These are phyloP conservation scores for Phytophthora palmivora DNA, from an alignment of 352 stramenopile species.

Conservation along the genomic window DNA sequence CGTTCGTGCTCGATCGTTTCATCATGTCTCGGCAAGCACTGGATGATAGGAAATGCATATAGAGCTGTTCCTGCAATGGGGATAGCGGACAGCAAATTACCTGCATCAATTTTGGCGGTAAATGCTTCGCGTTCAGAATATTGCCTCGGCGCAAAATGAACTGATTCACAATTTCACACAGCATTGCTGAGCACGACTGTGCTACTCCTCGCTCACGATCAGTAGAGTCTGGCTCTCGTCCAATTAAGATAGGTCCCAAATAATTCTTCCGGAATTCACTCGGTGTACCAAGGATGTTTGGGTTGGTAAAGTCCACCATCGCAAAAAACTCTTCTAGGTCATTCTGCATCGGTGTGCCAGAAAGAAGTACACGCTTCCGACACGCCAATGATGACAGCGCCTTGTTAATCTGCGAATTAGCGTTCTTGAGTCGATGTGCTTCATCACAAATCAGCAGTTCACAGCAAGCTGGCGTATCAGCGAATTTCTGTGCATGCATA, in stretches of 20 bases:
- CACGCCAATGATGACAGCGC: constrained; percentile 85
- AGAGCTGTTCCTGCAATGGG: constrained; percentile 96
- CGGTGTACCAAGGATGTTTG: constrained; percentile 79
- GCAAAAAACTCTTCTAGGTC: constrained; percentile 99
- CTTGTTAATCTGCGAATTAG: constrained; percentile 94
- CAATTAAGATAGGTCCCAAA: constrained; percentile 88
- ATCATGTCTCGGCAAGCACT: constrained; percentile 97
- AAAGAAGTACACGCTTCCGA: constrained; percentile 94
- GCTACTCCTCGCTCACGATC: constrained; percentile 79
- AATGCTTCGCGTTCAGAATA: constrained; percentile 98
- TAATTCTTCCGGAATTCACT: constrained; percentile 96
- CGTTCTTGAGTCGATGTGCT: constrained; percentile 98
- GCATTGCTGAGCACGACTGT: constrained; percentile 92
- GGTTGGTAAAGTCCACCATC: constrained; percentile 95
- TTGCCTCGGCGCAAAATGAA: constrained; percentile 99
- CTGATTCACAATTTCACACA: constrained; percentile 97
- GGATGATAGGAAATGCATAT: constrained; percentile 94
- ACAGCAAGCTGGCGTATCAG: constrained; percentile 86
- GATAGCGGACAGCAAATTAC: constrained; percentile 98
- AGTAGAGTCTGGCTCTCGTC: constrained; percentile 90
- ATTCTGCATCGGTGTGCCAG: constrained; percentile 99
- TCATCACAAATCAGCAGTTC: constrained; percentile 99
- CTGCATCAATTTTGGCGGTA: constrained; percentile 98
- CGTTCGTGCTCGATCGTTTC: constrained; percentile 92
- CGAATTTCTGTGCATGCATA: constrained; percentile 93